Evolutionary conservation across 345 rosid species (phyloP).

Genomic region (Populus davidiana): DNA sequence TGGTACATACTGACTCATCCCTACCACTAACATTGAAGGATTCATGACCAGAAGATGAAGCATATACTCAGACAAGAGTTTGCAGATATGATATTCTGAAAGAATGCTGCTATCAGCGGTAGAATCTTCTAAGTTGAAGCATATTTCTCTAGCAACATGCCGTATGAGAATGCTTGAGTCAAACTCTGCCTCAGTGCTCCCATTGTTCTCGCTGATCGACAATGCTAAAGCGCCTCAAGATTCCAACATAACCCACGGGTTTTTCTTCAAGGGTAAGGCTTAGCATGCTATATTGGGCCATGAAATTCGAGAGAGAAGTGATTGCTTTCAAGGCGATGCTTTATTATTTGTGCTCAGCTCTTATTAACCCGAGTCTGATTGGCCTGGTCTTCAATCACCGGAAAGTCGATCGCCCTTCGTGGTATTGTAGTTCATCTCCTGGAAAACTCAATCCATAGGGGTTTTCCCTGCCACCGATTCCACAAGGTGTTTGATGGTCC

Average conservation of each 20-base stretch:
- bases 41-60: slow-evolving; percentile 26
- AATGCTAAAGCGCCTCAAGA: not conserved
- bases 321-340: not conserved
- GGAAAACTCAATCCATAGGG: too few relatives aligned
- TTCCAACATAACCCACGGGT: not conserved
- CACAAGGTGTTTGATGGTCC: too few relatives aligned
- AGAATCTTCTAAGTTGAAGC: slow-evolving; percentile 14
- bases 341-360: not conserved
- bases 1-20: slow-evolving; percentile 21
- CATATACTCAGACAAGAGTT: slow-evolving; percentile 28
- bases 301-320: not conserved
- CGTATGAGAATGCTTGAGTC: slow-evolving; percentile 53
- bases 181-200: slow-evolving; percentile 29
- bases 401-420: too few relatives aligned
- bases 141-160: slow-evolving; percentile 55
- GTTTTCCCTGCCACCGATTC: too few relatives aligned
- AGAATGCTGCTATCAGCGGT: not conserved
- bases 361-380: too few relatives aligned
- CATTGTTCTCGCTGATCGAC: not conserved
- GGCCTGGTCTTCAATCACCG: too few relatives aligned
- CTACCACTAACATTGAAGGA: slow-evolving; percentile 22
- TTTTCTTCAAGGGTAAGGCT: slow-evolving; percentile 1
- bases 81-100: slow-evolving; percentile 3
- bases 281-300: slow-evolving; percentile 17
- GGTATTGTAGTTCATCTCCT: too few relatives aligned